Evolutionary conservation across 495 filamentous ascomycete genomes (phyloP).

Genomic region (Aspergillus ostianus): DNA sequence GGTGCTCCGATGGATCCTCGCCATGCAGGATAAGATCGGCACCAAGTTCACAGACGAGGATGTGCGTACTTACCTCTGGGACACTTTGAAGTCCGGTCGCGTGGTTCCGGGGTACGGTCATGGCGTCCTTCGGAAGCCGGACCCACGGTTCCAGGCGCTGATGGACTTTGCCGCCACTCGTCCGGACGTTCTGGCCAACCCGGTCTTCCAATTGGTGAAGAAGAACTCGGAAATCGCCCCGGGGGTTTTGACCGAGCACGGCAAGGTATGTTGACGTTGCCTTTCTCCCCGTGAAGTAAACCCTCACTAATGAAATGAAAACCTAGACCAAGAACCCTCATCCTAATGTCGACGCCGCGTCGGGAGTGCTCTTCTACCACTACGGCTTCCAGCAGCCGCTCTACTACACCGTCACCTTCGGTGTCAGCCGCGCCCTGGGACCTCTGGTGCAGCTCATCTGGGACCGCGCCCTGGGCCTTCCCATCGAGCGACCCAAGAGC

Average conservation of each 20-base stretch:
- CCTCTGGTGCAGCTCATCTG: constrained; percentile 93
- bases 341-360: constrained; percentile 91
- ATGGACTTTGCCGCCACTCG: constrained; percentile 91
- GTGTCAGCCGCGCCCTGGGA: constrained; percentile 86
- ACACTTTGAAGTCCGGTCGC: constrained; percentile 85
- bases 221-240: constrained; percentile 81
- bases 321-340: constrained; percentile 90
- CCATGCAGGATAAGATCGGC: constrained; percentile 89
- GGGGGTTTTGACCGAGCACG: constrained; percentile 83
- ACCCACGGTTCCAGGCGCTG: constrained; percentile 91
- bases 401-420: constrained; percentile 97
- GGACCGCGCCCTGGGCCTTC: constrained; percentile 90
- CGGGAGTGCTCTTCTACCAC: constrained; percentile 93
- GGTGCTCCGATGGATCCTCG: constrained; percentile 90
- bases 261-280: constrained; percentile 56
- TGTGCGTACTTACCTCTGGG: constrained; percentile 87
- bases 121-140: constrained; percentile 94
- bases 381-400: constrained; percentile 95
- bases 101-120: constrained; percentile 98
- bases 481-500: constrained; percentile 98
- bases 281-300: not conserved
- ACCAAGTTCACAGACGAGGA: constrained; percentile 71
- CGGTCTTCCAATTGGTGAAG: constrained; percentile 90
- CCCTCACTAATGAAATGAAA: constrained; percentile 1
- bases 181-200: constrained; percentile 79